Conservation (phyloP, 2,329 filamentous ascomycete species). For the Aspergillus sp. region DNA sequence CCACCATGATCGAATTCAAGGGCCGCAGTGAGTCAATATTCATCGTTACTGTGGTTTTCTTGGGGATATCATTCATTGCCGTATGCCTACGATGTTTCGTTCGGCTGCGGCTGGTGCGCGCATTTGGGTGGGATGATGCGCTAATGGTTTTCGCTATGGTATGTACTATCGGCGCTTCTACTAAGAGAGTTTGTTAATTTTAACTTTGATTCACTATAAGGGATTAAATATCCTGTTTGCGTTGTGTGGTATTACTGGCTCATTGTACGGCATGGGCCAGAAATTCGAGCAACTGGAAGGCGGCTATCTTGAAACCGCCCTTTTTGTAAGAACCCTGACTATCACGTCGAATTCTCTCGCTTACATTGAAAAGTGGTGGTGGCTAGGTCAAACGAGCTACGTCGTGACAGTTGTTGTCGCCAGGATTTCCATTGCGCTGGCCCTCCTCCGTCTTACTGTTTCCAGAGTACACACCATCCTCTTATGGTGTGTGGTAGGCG, state of each 20-base stretch:
- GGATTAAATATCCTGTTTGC: constrained; percentile 38
- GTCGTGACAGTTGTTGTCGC: constrained; percentile 51
- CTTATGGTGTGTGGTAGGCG: constrained; percentile 51
- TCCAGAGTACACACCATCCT: constrained; percentile 48
- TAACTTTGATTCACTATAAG: constrained; percentile 19
- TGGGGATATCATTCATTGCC: constrained; percentile 35
- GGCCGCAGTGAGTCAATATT: constrained; percentile 38
- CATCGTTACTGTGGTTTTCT: constrained; percentile 35
- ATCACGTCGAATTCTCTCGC: not conserved
- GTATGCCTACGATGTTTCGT: constrained; percentile 42
- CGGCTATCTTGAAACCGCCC: constrained; percentile 31
- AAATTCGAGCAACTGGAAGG: constrained; percentile 21
- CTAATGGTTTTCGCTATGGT: constrained; percentile 43
- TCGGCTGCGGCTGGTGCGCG: constrained; percentile 35
- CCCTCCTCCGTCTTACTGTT: constrained; percentile 56
- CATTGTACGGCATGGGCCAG: constrained; percentile 37
- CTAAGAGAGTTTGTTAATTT: not conserved
- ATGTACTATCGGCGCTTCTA: constrained; percentile 13
- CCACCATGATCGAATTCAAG: constrained; percentile 34
- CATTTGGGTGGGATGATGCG: constrained; percentile 43
- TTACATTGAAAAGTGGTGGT: constrained; percentile 47
- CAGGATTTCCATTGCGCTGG: constrained; percentile 57
- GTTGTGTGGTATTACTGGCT: constrained; percentile 37
- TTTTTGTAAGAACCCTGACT: constrained; percentile 33
- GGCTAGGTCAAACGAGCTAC: constrained; percentile 60